Conservation (phyloP, 2,329 filamentous ascomycete species). For the Rhexocercosporidium sp. region DNA sequence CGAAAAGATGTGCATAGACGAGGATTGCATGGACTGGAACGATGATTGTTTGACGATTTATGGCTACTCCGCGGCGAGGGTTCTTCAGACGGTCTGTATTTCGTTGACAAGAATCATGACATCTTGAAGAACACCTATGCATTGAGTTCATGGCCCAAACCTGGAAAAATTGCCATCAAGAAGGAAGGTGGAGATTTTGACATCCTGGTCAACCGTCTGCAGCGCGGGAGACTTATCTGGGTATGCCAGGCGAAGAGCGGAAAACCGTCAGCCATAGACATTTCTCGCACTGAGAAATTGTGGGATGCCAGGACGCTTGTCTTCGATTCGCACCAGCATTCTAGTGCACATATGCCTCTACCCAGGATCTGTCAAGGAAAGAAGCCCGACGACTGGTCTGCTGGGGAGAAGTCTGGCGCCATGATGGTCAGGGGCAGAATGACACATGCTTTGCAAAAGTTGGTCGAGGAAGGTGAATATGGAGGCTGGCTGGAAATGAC, state of each 20-base stretch:
- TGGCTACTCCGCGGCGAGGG: background rate
- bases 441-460: background rate
- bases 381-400: no score
- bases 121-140: no score
- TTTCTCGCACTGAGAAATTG: background rate
- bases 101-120: background rate
- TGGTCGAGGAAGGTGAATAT: background rate
- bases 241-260: background rate
- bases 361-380: no score
- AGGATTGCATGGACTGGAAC: background rate
- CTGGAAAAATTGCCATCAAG: background rate
- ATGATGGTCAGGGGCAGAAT: background rate
- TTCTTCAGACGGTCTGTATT: no score
- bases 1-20: background rate
- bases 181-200: background rate
- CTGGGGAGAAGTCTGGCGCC: background rate
- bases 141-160: background rate
- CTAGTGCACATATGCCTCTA: background rate
- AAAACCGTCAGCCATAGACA: background rate
- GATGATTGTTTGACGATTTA: background rate
- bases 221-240: background rate
- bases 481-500: background rate
- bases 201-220: background rate
- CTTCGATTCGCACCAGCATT: background rate
- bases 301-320: background rate